Conservation (phyloP, 208 protist genomes). For the Crithidia sp. region DNA sequence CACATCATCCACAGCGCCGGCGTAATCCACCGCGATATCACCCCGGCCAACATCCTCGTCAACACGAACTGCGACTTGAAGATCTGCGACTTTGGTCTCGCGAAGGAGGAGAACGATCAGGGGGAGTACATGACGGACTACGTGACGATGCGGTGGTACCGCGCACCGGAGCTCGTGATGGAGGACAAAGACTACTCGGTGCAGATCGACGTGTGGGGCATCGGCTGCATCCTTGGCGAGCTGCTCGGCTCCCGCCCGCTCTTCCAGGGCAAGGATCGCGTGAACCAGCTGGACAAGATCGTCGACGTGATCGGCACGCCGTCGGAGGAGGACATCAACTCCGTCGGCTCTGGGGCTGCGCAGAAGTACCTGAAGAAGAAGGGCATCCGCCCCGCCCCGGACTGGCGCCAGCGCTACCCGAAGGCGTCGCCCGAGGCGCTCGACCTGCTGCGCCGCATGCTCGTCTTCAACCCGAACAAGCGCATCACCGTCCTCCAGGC, state of each 20-base stretch:
- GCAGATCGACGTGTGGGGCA: constrained; percentile 92
- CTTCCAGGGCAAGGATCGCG: constrained; percentile 89
- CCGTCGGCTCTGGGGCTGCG: constrained; percentile 78
- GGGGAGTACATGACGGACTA: constrained; percentile 94
- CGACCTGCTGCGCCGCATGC: constrained; percentile 92
- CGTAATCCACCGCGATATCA: constrained; percentile 97
- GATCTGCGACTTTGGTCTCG: constrained; percentile 96
- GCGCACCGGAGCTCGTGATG: constrained; percentile 94
- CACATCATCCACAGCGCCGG: constrained; percentile 94
- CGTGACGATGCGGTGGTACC: constrained; percentile 96
- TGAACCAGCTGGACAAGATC: constrained; percentile 93
- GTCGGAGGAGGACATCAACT: constrained; percentile 78
- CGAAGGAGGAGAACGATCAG: constrained; percentile 88
- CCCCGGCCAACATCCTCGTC: constrained; percentile 95
- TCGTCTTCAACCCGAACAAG: constrained; percentile 93
- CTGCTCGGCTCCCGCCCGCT: constrained; percentile 87
- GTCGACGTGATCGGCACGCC: constrained; percentile 93
- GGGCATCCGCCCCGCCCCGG: constrained; percentile 32
- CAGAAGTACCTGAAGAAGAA: constrained; percentile 92
- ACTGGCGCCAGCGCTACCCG: constrained; percentile 83
- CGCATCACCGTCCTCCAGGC: constrained; percentile 92
- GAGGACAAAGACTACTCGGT: constrained; percentile 90
- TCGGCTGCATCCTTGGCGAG: constrained; percentile 91
- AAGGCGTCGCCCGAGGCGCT: constrained; percentile 78
- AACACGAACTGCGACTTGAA: constrained; percentile 98